Evolutionary conservation across 768 basidiomycete genomes (phyloP).

Genomic region (Xerocomellus intermedius): DNA sequence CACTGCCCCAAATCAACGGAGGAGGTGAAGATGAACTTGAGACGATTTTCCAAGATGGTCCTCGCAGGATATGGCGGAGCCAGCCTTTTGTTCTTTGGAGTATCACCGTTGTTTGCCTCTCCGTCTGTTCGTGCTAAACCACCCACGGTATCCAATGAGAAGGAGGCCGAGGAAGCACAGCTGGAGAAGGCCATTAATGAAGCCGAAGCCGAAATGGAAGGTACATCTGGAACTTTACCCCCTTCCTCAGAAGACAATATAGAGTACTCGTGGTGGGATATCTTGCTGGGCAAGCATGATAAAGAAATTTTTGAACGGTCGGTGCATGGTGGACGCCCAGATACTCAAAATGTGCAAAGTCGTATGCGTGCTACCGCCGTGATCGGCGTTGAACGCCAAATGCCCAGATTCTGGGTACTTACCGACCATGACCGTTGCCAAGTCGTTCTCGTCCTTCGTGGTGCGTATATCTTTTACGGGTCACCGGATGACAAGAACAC

Average conservation of each 20-base stretch:
- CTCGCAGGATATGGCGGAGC: conserved; percentile 85
- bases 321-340: conserved; percentile 28
- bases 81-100: conserved; percentile 77
- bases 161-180: conserved; percentile 56
- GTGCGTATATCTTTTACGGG: conserved; percentile 30
- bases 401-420: conserved; percentile 85
- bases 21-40: conserved; percentile 67
- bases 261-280: conserved; percentile 81
- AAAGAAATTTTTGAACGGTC: conserved; percentile 78
- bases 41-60: conserved; percentile 78
- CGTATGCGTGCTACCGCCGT: conserved; percentile 58
- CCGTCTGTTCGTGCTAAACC: conserved; percentile 23
- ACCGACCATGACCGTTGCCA: conserved; percentile 75
- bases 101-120: conserved; percentile 38
- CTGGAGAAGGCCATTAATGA: conserved; percentile 67
- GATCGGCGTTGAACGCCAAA: conserved; percentile 62
- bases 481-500: not conserved
- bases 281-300: conserved; percentile 77
- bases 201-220: conserved; percentile 61
- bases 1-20: conserved; percentile 34
- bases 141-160: conserved; percentile 37
- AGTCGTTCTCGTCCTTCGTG: conserved; percentile 73
- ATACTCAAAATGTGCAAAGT: conserved; percentile 26
- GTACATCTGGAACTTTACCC: conserved; percentile 32
- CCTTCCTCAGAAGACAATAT: conserved; percentile 21